Percentiles rank a stretch among this genome's conserved stretches.
phyloP scores from a whole-genome alignment of 2,329 filamentous ascomycete genomes.

The Tolypocladium guangdongense region DNA sequence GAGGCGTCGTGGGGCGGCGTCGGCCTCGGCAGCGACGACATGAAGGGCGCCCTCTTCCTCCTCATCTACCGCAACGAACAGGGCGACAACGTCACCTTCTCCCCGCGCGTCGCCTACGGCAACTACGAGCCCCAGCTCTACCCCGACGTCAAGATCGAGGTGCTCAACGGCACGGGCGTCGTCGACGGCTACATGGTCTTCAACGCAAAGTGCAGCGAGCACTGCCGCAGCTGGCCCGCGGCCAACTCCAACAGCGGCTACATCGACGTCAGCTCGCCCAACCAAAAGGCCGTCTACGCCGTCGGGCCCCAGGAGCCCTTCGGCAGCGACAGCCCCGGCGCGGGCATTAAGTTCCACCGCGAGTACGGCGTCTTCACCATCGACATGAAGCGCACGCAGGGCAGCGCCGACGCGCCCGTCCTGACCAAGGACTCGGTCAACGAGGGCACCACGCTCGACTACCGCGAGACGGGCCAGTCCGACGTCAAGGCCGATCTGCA shows the following conservation, averaged over 20 bases:
- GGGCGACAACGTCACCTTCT: constrained; percentile 42
- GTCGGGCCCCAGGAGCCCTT: constrained; percentile 36
- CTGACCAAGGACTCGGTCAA: constrained; percentile 21
- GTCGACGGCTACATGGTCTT: constrained; percentile 34
- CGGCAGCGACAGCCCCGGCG: constrained; percentile 29
- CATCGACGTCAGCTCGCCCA: constrained; percentile 37
- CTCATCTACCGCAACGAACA: constrained; percentile 39
- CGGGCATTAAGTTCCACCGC: constrained; percentile 39
- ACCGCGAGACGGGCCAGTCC: constrained; percentile 15
- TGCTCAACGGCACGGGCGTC: constrained; percentile 37
- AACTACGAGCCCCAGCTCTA: constrained; percentile 41
- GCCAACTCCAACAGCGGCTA: constrained; percentile 22
- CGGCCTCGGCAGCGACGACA: constrained; percentile 41
- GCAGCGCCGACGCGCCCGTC: constrained; percentile 28
- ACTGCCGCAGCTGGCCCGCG: constrained; percentile 39
- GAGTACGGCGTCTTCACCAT: constrained; percentile 44
- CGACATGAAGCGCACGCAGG: constrained; percentile 41
- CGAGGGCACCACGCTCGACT: constrained; percentile 24
- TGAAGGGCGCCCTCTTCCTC: constrained; percentile 41
- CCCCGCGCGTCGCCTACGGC: constrained; percentile 38
- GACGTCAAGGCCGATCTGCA: constrained; percentile 33
- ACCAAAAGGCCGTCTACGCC: constrained; percentile 44
- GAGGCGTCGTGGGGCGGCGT: constrained; percentile 40
- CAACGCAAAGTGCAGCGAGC: constrained; percentile 36
- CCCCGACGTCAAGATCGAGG: constrained; percentile 29